A percentile compares a stretch with the other conserved stretches of the same genome.
phyloP scores from a whole-genome alignment of 1,284 basidiomycete genomes.

The Apiotrichum porosum region DNA sequence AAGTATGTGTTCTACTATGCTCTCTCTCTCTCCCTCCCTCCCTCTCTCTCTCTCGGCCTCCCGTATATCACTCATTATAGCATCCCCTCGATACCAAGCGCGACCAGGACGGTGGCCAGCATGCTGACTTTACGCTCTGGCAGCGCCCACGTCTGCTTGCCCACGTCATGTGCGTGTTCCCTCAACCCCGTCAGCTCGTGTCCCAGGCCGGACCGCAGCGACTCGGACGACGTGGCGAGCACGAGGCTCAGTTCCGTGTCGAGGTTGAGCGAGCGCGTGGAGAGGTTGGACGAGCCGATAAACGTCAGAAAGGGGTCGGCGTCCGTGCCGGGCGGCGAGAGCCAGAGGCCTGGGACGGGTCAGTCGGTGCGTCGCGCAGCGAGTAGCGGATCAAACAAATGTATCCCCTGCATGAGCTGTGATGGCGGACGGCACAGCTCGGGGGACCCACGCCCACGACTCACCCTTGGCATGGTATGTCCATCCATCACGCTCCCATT shows the following conservation, averaged over 20 bases:
- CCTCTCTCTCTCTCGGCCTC: too few relatives aligned
- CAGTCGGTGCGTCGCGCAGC: background rate
- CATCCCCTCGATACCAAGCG: constrained; percentile 48
- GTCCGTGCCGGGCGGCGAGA: constrained; percentile 53
- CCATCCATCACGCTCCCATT: constrained; percentile 90
- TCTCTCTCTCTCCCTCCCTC: too few relatives aligned
- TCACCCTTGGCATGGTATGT: constrained; percentile 97
- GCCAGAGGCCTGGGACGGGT: constrained; percentile 71
- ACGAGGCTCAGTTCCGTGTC: constrained; percentile 92
- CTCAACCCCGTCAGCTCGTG: constrained; percentile 52
- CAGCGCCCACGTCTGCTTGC: constrained; percentile 50
- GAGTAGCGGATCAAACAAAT: too few relatives aligned
- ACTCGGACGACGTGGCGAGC: constrained; percentile 61
- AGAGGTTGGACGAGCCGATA: constrained; percentile 94
- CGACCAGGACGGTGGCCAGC: constrained; percentile 63
- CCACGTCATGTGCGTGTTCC: constrained; percentile 49
- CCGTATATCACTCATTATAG: constrained; percentile 23
- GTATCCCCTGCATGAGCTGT: background rate
- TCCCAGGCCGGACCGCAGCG: constrained; percentile 46
- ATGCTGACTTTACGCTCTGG: constrained; percentile 63
- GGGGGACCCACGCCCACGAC: constrained; percentile 13
- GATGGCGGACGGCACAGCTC: background rate
- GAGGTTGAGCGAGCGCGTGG: constrained; percentile 80
- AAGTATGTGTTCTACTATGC: too few relatives aligned
- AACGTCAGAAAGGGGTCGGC: constrained; percentile 74